phyloP scores from a whole-genome alignment of 2,329 filamentous ascomycete species.

The Fonsecaea multimorphosa region DNA sequence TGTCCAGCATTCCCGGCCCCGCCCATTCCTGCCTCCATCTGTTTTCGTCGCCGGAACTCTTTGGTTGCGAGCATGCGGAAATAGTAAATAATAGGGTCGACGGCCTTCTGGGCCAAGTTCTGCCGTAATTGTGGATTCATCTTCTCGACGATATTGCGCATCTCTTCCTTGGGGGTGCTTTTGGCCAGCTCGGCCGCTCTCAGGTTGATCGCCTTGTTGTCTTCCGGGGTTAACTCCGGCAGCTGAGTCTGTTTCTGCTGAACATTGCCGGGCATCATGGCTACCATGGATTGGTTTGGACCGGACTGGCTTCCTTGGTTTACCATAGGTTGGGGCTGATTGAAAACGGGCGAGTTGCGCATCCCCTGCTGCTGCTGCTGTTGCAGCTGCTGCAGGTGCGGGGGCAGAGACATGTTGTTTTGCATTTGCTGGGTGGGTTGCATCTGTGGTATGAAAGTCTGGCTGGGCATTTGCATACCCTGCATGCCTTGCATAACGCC shows the following conservation, averaged over 20 bases:
- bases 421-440: constrained; percentile 43
- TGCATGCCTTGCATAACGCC: constrained; percentile 47
- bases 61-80: constrained; percentile 58
- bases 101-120: constrained; percentile 51
- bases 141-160: constrained; percentile 57
- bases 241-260: constrained; percentile 40
- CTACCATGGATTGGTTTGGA: constrained; percentile 29
- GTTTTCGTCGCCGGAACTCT: constrained; percentile 46
- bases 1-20: constrained; percentile 21
- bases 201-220: constrained; percentile 51
- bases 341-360: constrained; percentile 57
- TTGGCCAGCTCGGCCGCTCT: constrained; percentile 56
- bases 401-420: constrained; percentile 47
- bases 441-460: constrained; percentile 47
- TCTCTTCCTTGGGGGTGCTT: constrained; percentile 52
- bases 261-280: constrained; percentile 41
- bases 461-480: constrained; percentile 45
- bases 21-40: constrained; percentile 30
- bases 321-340: constrained; percentile 43
- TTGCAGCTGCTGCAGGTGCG: constrained; percentile 50
- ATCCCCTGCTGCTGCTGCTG: constrained; percentile 56
- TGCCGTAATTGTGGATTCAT: constrained; percentile 57
- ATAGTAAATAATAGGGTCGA: constrained; percentile 59
- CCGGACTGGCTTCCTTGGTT: constrained; percentile 39
- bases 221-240: constrained; percentile 46